phyloP scores from a whole-genome alignment of 768 basidiomycete genomes.

The Tricholoma terreum region DNA sequence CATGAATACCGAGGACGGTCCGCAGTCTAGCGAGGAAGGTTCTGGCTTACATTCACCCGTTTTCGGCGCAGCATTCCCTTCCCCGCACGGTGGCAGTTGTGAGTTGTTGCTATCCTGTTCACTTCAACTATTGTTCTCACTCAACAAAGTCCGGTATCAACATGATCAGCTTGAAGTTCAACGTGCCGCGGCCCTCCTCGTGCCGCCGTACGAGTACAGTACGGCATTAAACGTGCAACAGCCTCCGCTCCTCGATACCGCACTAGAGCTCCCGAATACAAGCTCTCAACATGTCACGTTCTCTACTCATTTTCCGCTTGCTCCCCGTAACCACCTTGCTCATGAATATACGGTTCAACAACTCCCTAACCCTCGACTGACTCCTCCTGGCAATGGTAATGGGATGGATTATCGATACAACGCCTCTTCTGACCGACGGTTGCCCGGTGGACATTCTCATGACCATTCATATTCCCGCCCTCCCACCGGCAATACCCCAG shows the following conservation, averaged over 20 bases:
- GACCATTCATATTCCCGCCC: slow-evolving; percentile 38
- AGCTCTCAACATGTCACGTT: slow-evolving; percentile 39
- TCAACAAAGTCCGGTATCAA: slow-evolving; percentile 71
- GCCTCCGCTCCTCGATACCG: slow-evolving; percentile 46
- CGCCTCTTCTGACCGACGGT: slow-evolving; percentile 39
- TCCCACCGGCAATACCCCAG: slow-evolving; percentile 25
- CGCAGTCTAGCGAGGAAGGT: slow-evolving; percentile 72
- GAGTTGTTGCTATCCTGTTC: slow-evolving; percentile 51
- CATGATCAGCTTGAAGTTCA: slow-evolving; percentile 46
- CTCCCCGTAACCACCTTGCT: slow-evolving; percentile 44
- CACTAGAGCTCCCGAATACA: slow-evolving; percentile 43
- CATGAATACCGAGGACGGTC: slow-evolving; percentile 59
- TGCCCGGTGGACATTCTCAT: slow-evolving; percentile 44
- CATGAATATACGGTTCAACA: slow-evolving; percentile 42
- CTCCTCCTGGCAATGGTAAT: slow-evolving; percentile 32
- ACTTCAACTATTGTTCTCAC: slow-evolving; percentile 38
- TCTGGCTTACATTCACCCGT: slow-evolving; percentile 75
- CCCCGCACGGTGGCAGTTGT: slow-evolving; percentile 51
- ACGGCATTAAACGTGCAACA: slow-evolving; percentile 42
- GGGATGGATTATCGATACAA: slow-evolving; percentile 39
- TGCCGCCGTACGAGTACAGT: slow-evolving; percentile 51
- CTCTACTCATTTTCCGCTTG: slow-evolving; percentile 39
- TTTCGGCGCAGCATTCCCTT: slow-evolving; percentile 48
- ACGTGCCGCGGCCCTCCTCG: slow-evolving; percentile 44
- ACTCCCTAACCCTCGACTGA: slow-evolving; percentile 40